A percentile compares a stretch with the other conserved stretches of the same genome.
Evolutionary conservation across 768 basidiomycete species (phyloP).

Genomic region (Panaeolus cyanescens): DNA sequence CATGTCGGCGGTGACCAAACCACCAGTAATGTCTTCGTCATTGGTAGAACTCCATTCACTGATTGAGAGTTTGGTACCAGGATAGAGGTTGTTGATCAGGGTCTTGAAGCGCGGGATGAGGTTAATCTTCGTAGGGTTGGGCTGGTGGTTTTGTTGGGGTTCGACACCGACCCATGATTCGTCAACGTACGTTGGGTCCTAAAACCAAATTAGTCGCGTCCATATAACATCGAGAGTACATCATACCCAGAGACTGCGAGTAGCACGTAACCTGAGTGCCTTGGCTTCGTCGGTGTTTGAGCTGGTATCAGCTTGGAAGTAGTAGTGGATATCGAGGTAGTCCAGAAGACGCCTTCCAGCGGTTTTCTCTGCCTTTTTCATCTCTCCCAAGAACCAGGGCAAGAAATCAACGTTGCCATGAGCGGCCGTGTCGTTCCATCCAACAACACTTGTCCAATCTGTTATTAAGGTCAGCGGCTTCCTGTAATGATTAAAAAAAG

Average conservation of each 20-base stretch:
- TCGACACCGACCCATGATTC: constrained; percentile 52
- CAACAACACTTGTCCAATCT: constrained; percentile 57
- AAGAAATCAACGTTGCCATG: constrained; percentile 55
- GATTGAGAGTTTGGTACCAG: constrained; percentile 54
- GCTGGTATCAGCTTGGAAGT: constrained; percentile 53
- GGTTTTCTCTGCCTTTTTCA: constrained; percentile 38
- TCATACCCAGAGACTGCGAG: constrained; percentile 52
- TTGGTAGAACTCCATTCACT: constrained; percentile 51
- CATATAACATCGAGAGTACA: too few relatives aligned
- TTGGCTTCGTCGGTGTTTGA: constrained; percentile 51
- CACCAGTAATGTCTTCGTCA: constrained; percentile 55
- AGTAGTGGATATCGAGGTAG: constrained; percentile 59
- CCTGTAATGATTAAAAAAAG: neutral
- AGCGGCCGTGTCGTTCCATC: constrained; percentile 50
- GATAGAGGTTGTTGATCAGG: constrained; percentile 49
- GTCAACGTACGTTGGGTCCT: constrained; percentile 52
- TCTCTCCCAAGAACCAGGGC: constrained; percentile 56
- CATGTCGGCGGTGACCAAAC: constrained; percentile 48
- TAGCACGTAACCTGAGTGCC: constrained; percentile 49
- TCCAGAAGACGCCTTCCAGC: constrained; percentile 47
- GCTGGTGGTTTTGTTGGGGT: constrained; percentile 47
- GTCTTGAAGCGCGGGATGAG: constrained; percentile 53
- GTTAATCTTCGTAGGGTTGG: constrained; percentile 41
- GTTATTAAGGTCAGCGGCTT: neutral
- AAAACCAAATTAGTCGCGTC: too few relatives aligned